A percentile compares a stretch with the other conserved stretches of the same genome.
These are phyloP conservation scores for Ophiobolus disseminans DNA, from an alignment of 2,329 filamentous ascomycete genomes.

Conservation along the genomic window DNA sequence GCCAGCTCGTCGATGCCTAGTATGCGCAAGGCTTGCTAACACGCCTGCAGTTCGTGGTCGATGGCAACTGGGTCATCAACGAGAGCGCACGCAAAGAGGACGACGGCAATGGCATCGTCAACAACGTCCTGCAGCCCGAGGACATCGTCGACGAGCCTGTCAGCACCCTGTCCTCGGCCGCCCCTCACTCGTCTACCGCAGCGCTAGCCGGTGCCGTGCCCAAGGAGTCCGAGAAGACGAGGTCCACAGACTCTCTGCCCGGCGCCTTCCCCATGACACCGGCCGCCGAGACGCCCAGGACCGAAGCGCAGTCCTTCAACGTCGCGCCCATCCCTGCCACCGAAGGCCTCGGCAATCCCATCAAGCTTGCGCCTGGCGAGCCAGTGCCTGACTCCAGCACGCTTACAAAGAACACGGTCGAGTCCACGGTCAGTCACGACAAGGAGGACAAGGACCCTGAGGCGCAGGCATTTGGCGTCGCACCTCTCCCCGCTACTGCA, in stretches of 20 bases:
- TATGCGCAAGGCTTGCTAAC: constrained; percentile 27
- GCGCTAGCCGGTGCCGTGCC: constrained; percentile 72
- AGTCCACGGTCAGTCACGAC: constrained; percentile 58
- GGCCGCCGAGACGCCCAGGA: constrained; percentile 60
- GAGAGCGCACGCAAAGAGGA: constrained; percentile 80
- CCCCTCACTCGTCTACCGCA: constrained; percentile 75
- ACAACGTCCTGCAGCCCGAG: constrained; percentile 85
- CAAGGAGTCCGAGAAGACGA: constrained; percentile 56
- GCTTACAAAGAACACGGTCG: constrained; percentile 73
- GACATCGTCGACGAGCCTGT: constrained; percentile 66
- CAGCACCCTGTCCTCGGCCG: constrained; percentile 69
- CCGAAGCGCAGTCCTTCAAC: constrained; percentile 55
- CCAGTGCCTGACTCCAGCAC: constrained; percentile 73
- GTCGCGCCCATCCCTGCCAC: constrained; percentile 68
- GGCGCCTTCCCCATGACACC: constrained; percentile 79
- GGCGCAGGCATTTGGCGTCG: constrained; percentile 59
- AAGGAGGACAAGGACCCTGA: constrained; percentile 38
- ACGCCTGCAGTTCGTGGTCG: constrained; percentile 81
- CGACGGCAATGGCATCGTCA: constrained; percentile 83
- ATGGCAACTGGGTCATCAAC: constrained; percentile 89
- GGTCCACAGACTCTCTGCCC: constrained; percentile 54
- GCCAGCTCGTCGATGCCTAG: constrained; percentile 1
- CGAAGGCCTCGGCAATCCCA: constrained; percentile 73
- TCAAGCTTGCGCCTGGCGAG: constrained; percentile 80
- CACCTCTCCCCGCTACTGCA: constrained; percentile 65